These are phyloP conservation scores for Priceomyces carsonii DNA, from an alignment of 805 yeast genomes.

Conservation along the genomic window DNA sequence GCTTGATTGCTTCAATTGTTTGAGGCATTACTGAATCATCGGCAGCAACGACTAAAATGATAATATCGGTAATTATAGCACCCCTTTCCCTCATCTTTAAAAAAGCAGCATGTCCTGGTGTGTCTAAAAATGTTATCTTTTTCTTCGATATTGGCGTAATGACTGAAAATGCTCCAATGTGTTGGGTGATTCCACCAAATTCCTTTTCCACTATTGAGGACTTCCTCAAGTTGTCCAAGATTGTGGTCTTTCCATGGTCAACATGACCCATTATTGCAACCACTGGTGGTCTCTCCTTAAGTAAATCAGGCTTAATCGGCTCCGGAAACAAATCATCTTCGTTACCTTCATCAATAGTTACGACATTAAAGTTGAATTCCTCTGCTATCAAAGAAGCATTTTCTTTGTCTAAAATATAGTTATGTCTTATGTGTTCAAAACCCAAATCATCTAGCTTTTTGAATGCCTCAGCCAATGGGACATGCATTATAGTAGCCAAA, in stretches of 20 bases:
- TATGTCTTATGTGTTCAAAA: slow-evolving; percentile 67
- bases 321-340: slow-evolving; percentile 59
- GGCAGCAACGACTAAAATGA: slow-evolving; percentile 91
- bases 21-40: slow-evolving; percentile 99
- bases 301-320: slow-evolving; percentile 44
- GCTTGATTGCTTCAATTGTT: slow-evolving; percentile 92
- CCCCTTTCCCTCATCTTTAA: slow-evolving; percentile 96
- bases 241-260: slow-evolving; percentile 97
- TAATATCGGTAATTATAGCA: slow-evolving; percentile 90
- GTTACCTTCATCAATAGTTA: slow-evolving; percentile 55
- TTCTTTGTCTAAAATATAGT: slow-evolving; percentile 81
- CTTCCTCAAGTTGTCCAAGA: slow-evolving; percentile 81
- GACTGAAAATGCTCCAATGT: slow-evolving; percentile 94
- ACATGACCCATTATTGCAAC: slow-evolving; percentile 99
- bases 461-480: slow-evolving; percentile 62
- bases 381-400: slow-evolving; percentile 85
- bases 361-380: slow-evolving; percentile 75
- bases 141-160: slow-evolving; percentile 73
- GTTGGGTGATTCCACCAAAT: slow-evolving; percentile 97
- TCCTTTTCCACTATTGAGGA: slow-evolving; percentile 83
- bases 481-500: slow-evolving; percentile 67
- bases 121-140: slow-evolving; percentile 85
- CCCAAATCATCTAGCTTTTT: slow-evolving; percentile 66
- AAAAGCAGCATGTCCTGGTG: slow-evolving; percentile 98
- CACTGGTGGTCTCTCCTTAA: slow-evolving; percentile 82